Conservation (phyloP, 2,329 filamentous ascomycete genomes). For the Sclerotinia borealis region DNA sequence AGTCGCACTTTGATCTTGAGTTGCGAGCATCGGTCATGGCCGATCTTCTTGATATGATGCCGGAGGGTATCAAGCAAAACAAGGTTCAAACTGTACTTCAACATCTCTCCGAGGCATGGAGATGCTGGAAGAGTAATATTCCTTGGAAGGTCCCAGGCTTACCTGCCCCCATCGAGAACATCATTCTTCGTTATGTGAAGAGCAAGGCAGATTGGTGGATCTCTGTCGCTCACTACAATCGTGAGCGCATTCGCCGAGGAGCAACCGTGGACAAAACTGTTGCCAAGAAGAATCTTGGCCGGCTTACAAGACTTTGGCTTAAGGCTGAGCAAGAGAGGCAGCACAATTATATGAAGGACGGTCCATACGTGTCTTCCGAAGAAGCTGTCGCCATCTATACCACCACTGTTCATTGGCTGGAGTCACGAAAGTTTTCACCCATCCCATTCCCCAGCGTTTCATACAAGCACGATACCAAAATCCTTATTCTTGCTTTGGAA, state of each 20-base stretch:
- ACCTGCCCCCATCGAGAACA: slow-evolving; percentile 96
- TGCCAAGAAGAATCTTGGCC: slow-evolving; percentile 96
- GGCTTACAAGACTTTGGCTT: slow-evolving; percentile 89
- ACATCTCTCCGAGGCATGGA: slow-evolving; percentile 95
- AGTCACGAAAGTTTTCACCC: slow-evolving; percentile 95
- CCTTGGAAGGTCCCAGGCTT: slow-evolving; percentile 98
- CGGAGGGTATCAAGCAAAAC: slow-evolving; percentile 98
- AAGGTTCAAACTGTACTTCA: slow-evolving; percentile 98
- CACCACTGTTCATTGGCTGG: slow-evolving; percentile 96
- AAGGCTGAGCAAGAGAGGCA: slow-evolving; percentile 98
- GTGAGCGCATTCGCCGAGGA: slow-evolving; percentile 90
- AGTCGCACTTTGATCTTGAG: slow-evolving; percentile 97
- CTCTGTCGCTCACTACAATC: slow-evolving; percentile 96
- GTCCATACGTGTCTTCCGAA: slow-evolving; percentile 95
- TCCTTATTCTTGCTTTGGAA: slow-evolving; percentile 90
- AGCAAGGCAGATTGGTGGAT: slow-evolving; percentile 99
- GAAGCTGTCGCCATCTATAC: slow-evolving; percentile 99
- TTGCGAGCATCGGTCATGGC: slow-evolving; percentile 97
- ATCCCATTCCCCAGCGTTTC: slow-evolving; percentile 98
- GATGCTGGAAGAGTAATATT: slow-evolving; percentile 99
- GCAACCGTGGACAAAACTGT: slow-evolving; percentile 99
- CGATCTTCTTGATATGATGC: slow-evolving; percentile 99
- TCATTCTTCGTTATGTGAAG: slow-evolving; percentile 97
- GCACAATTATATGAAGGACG: slow-evolving; percentile 99
- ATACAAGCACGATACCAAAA: slow-evolving; percentile 99